Evolutionary conservation across 345 rosid genomes (phyloP).

Genomic region (Viola odorata): DNA sequence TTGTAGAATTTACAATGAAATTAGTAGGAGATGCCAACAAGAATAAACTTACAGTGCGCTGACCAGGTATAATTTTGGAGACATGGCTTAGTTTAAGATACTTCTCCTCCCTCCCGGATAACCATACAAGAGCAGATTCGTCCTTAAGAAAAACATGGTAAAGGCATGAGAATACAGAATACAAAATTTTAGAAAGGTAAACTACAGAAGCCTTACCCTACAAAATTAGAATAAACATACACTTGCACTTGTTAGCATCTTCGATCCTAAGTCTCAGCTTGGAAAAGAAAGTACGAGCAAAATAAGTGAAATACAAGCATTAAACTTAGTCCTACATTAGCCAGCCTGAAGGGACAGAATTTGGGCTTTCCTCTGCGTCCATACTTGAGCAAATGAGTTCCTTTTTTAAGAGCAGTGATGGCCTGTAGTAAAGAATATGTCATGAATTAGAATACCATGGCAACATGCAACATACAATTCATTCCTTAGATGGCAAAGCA

Average conservation of each 20-base stretch:
- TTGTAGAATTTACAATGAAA: conserved; percentile 2
- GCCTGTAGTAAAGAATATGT: conserved; percentile 8
- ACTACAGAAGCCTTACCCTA: not conserved
- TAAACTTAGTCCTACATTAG: conserved; percentile 12
- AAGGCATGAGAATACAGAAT: not conserved
- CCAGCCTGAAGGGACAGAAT: conserved; percentile 24
- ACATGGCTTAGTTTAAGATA: conserved; percentile 20
- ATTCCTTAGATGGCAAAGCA: not conserved
- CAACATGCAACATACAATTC: not conserved
- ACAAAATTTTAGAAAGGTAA: conserved; percentile 2
- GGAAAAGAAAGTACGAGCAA: not conserved
- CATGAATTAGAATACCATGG: not conserved
- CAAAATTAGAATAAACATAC: not conserved
- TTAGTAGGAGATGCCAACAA: conserved; percentile 2
- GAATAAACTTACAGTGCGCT: conserved; percentile 14
- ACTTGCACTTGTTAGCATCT: not conserved
- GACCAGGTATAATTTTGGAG: conserved; percentile 12
- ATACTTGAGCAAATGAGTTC: conserved; percentile 22
- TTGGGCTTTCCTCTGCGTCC: conserved; percentile 27
- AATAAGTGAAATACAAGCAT: not conserved
- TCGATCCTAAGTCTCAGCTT: not conserved
- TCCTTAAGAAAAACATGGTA: conserved; percentile 14
- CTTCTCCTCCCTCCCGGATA: conserved; percentile 27
- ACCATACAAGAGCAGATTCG: conserved; percentile 24
- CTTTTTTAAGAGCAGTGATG: conserved; percentile 22